Evolutionary conservation across 1,284 basidiomycete species (phyloP).

Genomic region (Moesziomyces globuligerus): DNA sequence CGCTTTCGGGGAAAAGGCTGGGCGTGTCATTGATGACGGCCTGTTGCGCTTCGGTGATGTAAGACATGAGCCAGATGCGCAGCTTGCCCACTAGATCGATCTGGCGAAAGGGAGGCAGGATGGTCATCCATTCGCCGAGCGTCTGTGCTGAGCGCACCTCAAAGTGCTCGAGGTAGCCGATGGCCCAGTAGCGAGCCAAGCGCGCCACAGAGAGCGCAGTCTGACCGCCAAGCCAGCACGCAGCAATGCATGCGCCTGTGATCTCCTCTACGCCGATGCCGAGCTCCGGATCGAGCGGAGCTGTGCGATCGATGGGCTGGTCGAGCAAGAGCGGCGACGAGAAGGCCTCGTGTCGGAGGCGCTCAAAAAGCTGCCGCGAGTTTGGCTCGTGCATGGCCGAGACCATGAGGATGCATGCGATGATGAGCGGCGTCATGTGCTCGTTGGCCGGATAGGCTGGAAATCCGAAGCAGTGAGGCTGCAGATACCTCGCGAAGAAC

Average conservation of each 20-base stretch:
- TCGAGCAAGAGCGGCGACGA: conserved; percentile 43
- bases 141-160: conserved; percentile 54
- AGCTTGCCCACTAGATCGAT: conserved; percentile 56
- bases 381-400: conserved; percentile 55
- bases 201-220: conserved; percentile 41
- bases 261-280: conserved; percentile 64
- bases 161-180: conserved; percentile 56
- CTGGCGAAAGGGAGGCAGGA: conserved; percentile 58
- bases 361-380: conserved; percentile 34
- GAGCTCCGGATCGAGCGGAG: conserved; percentile 56
- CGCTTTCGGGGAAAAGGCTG: conserved; percentile 39
- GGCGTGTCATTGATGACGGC: conserved; percentile 54
- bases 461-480: conserved; percentile 60
- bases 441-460: conserved; percentile 57
- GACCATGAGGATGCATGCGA: conserved; percentile 56
- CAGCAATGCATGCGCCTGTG: conserved; percentile 58
- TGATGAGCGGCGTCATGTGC: conserved; percentile 62
- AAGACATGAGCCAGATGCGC: conserved; percentile 61
- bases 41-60: conserved; percentile 58
- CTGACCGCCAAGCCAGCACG: conserved; percentile 54
- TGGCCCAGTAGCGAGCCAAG: conserved; percentile 54
- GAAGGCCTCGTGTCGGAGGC: conserved; percentile 49
- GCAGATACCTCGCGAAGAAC: conserved; percentile 58
- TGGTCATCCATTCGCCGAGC: conserved; percentile 54
- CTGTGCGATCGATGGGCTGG: conserved; percentile 36